Evolutionary conservation across 2,329 filamentous ascomycete genomes (phyloP).

Genomic region (Malbranchea zuffiana): DNA sequence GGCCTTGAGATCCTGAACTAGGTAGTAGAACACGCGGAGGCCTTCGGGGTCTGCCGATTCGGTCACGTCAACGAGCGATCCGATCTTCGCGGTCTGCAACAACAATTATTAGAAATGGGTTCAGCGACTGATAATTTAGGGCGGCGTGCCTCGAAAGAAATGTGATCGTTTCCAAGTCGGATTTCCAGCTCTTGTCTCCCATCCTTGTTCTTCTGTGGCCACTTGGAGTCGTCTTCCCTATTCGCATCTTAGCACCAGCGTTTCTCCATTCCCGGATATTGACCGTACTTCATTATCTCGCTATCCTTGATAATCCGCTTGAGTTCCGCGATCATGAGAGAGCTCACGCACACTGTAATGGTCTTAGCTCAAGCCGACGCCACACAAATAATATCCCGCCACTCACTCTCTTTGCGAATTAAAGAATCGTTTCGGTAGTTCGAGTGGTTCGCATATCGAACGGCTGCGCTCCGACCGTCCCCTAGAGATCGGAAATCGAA

Average conservation of each 20-base stretch:
- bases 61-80: constrained; percentile 89
- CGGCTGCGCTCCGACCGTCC: constrained; percentile 84
- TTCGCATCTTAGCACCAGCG: constrained; percentile 19
- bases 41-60: constrained; percentile 94
- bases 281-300: constrained; percentile 83
- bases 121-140: background rate
- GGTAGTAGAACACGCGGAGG: constrained; percentile 93
- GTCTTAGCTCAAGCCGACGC: constrained; percentile 15
- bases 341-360: constrained; percentile 80
- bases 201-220: constrained; percentile 99
- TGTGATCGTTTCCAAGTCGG: constrained; percentile 83
- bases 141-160: constrained; percentile 76
- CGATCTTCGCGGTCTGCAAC: constrained; percentile 85
- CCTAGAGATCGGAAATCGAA: constrained; percentile 92
- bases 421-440: constrained; percentile 98
- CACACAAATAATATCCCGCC: constrained; percentile 3
- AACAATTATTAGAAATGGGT: constrained; percentile 5
- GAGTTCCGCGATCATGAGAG: constrained; percentile 81
- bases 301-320: constrained; percentile 94
- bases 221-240: constrained; percentile 95
- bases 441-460: constrained; percentile 97
- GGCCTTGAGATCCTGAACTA: constrained; percentile 94
- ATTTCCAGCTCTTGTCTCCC: constrained; percentile 95
- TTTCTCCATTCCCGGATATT: background rate
- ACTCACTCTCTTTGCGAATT: constrained; percentile 97